A percentile compares a stretch with the other conserved stretches of the same genome.
Evolutionary conservation across 1,284 basidiomycete species (phyloP).

Genomic region (Marasmius tenuissimus): DNA sequence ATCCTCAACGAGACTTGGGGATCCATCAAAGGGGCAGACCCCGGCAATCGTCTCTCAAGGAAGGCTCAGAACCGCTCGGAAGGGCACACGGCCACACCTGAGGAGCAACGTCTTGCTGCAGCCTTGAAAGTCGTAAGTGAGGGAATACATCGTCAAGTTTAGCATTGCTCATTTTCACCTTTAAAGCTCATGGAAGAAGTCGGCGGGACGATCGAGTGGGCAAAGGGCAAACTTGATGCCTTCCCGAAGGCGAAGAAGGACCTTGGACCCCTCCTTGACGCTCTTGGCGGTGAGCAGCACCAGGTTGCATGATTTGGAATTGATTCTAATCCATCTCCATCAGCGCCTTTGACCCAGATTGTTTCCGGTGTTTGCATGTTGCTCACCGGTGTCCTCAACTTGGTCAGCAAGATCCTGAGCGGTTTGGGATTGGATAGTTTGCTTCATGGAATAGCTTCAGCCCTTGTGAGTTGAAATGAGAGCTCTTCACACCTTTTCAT

Average conservation of each 20-base stretch:
- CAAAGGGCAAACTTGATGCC: constrained; percentile 32
- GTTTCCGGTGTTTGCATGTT: constrained; percentile 1
- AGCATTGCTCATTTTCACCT: neutral
- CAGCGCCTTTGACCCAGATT: neutral
- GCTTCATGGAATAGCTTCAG: neutral
- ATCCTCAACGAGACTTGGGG: constrained; percentile 37
- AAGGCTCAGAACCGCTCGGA: constrained; percentile 32
- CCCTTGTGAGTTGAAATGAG: neutral
- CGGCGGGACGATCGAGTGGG: constrained; percentile 38
- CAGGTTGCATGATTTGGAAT: neutral
- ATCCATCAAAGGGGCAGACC: constrained; percentile 19
- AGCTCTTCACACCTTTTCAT: neutral
- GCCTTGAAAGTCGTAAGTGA: constrained; percentile 33
- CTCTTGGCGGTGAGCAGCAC: neutral
- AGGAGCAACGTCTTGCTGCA: constrained; percentile 39
- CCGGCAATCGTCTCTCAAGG: constrained; percentile 31
- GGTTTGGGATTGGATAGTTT: neutral
- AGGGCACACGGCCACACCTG: constrained; percentile 34
- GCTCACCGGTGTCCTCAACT: neutral
- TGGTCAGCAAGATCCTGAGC: neutral
- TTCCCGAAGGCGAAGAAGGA: constrained; percentile 39
- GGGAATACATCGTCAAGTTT: neutral
- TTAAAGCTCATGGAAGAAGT: constrained; percentile 36
- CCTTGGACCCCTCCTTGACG: constrained; percentile 35
- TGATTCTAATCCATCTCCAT: neutral